phyloP scores from a whole-genome alignment of 1,284 basidiomycete species.

The Austropuccinia psidii region DNA sequence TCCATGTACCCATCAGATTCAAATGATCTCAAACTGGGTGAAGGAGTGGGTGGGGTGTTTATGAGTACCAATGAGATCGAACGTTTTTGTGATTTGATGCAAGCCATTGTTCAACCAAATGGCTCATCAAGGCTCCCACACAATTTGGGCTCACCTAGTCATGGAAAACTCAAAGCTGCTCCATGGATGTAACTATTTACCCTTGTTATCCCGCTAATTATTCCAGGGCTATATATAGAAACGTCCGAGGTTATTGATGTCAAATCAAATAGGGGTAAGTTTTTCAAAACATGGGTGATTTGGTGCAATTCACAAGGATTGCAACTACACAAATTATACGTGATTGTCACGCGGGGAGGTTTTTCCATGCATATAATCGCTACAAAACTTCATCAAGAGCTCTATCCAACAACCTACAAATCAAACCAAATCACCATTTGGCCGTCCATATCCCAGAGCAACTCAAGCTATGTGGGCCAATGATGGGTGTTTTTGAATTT shows the following conservation, averaged over 20 bases:
- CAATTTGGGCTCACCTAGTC: background rate
- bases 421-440: slow-evolving; percentile 14
- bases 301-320: background rate
- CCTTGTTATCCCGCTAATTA: background rate
- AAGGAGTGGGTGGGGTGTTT: background rate
- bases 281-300: background rate
- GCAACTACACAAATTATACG: background rate
- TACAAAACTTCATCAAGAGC: background rate
- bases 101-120: background rate
- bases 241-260: background rate
- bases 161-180: background rate
- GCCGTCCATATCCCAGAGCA: background rate
- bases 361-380: background rate
- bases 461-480: background rate
- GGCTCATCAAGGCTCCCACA: background rate
- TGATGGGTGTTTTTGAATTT: background rate
- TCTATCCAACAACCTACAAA: background rate
- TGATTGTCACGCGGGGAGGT: background rate
- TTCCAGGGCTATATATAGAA: background rate
- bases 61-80: background rate
- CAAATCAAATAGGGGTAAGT: background rate
- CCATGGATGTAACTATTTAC: slow-evolving; percentile 14
- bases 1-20: too few species aligned
- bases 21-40: background rate
- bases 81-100: background rate